Percentiles rank a stretch among this genome's conserved stretches.
phyloP scores from a whole-genome alignment of 495 filamentous ascomycete genomes.

The Halenospora varia region DNA sequence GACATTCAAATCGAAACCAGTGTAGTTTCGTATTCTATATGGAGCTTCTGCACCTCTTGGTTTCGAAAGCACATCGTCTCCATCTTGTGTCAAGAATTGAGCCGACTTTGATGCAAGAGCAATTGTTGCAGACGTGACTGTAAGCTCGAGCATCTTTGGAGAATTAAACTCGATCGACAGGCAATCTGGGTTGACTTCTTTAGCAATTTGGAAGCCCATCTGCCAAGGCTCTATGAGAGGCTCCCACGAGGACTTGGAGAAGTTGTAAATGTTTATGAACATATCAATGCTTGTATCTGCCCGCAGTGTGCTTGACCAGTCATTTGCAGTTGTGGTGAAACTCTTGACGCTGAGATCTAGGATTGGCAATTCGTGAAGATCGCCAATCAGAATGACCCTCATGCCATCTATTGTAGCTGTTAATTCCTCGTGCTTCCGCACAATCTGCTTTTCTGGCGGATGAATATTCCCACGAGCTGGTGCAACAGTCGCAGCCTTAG shows the following conservation, averaged over 20 bases:
- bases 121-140: constrained; percentile 89
- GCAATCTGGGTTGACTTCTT: constrained; percentile 67
- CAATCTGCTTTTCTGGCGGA: constrained; percentile 26
- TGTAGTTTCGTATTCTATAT: constrained; percentile 91
- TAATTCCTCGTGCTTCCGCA: constrained; percentile 67
- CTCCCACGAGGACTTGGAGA: constrained; percentile 98
- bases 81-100: constrained; percentile 82
- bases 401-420: constrained; percentile 82
- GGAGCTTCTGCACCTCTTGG: constrained; percentile 88
- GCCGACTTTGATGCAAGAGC: constrained; percentile 88
- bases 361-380: constrained; percentile 89
- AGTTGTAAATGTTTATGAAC: constrained; percentile 96
- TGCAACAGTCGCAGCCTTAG: constrained; percentile 10
- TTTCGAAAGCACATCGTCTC: constrained; percentile 90
- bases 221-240: constrained; percentile 96
- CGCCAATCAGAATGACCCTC: constrained; percentile 89
- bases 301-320: constrained; percentile 86
- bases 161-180: constrained; percentile 84
- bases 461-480: background rate
- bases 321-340: constrained; percentile 75
- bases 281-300: constrained; percentile 87
- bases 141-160: constrained; percentile 84
- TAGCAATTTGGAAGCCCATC: constrained; percentile 83
- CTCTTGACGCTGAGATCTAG: constrained; percentile 91
- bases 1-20: constrained; percentile 82